Evolutionary conservation across 2,329 filamentous ascomycete genomes (phyloP), one percentile per base, ranked within the genome.

Genomic region (Fusarium avenaceum): DNA sequence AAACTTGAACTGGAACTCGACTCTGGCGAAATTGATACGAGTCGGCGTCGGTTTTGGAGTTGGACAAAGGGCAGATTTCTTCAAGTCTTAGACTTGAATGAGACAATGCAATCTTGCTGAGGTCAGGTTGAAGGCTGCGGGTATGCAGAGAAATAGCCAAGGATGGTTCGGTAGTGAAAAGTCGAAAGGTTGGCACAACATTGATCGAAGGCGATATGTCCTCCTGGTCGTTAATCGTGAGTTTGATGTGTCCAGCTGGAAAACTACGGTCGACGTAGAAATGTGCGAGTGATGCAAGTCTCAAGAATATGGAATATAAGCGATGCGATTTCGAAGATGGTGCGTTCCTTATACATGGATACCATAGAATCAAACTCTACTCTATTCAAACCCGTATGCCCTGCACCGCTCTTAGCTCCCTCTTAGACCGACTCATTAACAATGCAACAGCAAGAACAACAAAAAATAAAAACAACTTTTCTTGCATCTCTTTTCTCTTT

Each of bases 101-200:
- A 70, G 67, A 70, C 67, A 70, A 43, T n/a, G 63, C 42, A 70
- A 70, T 70, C 59, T 70, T 51, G 40, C 40, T 38, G 57, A 67
- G 53, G 38, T 55, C 57, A 58, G 48, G 46, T 62, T 45, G 51
- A 59, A 56, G 53, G 57, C 40, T 45, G 50, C 40, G 52, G 67
- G 63, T 43, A 67, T 67, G 65, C 54, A 68, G 26, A 63, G 59
- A 57, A 50, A 62, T 45, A 55, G 51, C 57, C 56, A 62, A 66
- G 65, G 54, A 66, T 66, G 57, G 51, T 48, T 66, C 28, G 49
- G 51, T 63, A 57, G 52, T 51, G 52, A 60, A 58, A 55, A 59
- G 39, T 67, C 52, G 42, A 63, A 67, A 49, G 35, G 39, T 44
- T 50, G 63, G 40, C 48, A 62, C 51, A 56, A 58, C 61, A 67